A percentile compares a stretch with the other conserved stretches of the same genome.
These are phyloP conservation scores for Aspergillus wentii DNA, from an alignment of 495 filamentous ascomycete species.

Conservation along the genomic window DNA sequence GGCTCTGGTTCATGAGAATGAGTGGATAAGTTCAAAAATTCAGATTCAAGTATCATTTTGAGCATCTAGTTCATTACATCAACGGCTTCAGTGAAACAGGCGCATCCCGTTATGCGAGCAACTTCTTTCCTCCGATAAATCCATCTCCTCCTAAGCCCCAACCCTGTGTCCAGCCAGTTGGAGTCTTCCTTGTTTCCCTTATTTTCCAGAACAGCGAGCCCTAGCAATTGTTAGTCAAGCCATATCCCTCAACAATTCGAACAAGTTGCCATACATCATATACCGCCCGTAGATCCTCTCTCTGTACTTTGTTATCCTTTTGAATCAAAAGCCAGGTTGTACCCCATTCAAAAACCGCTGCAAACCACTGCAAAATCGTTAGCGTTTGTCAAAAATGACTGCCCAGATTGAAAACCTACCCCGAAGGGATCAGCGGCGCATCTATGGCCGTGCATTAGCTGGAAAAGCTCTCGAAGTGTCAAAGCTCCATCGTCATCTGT, in stretches of 20 bases:
- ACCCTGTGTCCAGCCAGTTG: conserved; percentile 11
- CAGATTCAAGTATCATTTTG: no score
- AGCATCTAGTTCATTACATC: no score
- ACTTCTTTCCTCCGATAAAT: conserved; percentile 7
- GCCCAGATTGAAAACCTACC: conserved; percentile 7
- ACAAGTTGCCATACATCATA: conserved; percentile 29
- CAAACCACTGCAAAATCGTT: conserved; percentile 1
- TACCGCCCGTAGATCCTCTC: conserved; percentile 38
- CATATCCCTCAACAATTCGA: neutral
- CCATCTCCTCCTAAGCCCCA: conserved; percentile 12
- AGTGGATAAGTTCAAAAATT: no score
- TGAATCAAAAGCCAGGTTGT: conserved; percentile 46
- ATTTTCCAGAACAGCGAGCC: conserved; percentile 21
- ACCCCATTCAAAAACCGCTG: conserved; percentile 31
- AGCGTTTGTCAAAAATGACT: neutral
- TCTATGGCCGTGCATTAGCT: conserved; percentile 37
- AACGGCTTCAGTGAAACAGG: no score
- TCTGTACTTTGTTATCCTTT: conserved; percentile 37
- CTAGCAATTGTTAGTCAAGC: conserved; percentile 2
- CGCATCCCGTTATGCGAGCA: no score
- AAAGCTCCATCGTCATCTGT: conserved; percentile 23
- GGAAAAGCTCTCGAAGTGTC: conserved; percentile 19
- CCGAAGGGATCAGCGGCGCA: conserved; percentile 42
- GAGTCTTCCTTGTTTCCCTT: conserved; percentile 4
- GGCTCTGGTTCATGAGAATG: no score